Base-by-base conservation (phyloP, 768 basidiomycete species). In the Lentinula guzmanii region DNA sequence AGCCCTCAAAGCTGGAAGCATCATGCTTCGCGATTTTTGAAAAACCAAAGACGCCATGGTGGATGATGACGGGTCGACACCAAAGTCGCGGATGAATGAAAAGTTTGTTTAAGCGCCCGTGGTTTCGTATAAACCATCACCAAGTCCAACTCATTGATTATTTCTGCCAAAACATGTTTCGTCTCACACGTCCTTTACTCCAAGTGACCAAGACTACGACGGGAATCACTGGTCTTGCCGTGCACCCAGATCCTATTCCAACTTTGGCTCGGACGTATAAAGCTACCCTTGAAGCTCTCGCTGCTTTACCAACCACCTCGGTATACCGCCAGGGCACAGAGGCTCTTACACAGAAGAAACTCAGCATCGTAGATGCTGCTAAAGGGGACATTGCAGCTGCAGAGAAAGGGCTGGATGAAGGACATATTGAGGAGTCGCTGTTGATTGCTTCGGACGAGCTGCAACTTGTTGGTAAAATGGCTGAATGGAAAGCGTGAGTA, bases 401-500 rank as follows among this genome's bases (percentile, higher is more conserved):
- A 8, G 95, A 97, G 77, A 84, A 80, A 70, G 82, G 83, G 71
- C 71, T 98, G 43, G 83, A 87, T 54, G 91, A 91, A 71, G 92
- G 93, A 0, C 86, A 92, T 67, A 91, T 97, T 46, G 95, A 98
- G 77, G 82, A 93, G 72, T 83, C 90, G 37, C 68, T 98, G 67
- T 82, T 85, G 65, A 85, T 91, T 72, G 95, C 95, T 10, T 76
- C 86, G 66, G 90, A 90, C 69, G 95, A 98, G 74, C 77, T 93
- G 60, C 78, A 76, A 60, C 78, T 98, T 42, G 91, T 81, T 4
- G 77, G 77, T 35, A 91, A 91, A 75, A 91, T 97, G 89, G 70
- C 88, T n/a, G 89, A 95, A 70, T 98, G 93, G 94, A 96, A 95
- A 77, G 84, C 91, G 95, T 98, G 72, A 73, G 94, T 89, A 58